phyloP scores from a whole-genome alignment of 352 stramenopile species.

The Peronospora tabacina region DNA sequence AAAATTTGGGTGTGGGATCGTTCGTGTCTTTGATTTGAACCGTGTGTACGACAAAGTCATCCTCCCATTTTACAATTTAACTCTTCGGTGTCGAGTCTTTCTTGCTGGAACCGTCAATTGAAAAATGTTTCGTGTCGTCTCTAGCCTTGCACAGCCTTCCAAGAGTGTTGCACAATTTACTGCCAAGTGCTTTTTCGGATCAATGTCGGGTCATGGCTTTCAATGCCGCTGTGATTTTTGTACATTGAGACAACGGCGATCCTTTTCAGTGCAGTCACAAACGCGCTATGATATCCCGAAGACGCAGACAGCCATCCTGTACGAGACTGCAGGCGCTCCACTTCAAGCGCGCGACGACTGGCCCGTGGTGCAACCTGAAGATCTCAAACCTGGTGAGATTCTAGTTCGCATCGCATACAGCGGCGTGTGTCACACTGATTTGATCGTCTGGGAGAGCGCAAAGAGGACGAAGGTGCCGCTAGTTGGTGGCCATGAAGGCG shows the following conservation, averaged over 20 bases:
- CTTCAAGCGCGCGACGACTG: conserved; percentile 40
- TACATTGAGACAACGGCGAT: too few species aligned
- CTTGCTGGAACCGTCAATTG: too few species aligned
- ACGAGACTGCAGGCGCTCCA: conserved; percentile 32
- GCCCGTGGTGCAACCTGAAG: conserved; percentile 33
- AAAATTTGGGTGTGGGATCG: too few species aligned
- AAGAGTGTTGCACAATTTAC: conserved; percentile 7
- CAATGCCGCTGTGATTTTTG: not conserved
- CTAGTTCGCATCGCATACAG: conserved; percentile 42
- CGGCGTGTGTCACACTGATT: conserved; percentile 43
- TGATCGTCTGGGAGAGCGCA: conserved; percentile 38
- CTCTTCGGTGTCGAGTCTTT: too few species aligned
- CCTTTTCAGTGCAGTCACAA: conserved; percentile 26
- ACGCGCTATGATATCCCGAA: conserved; percentile 36
- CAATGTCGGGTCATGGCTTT: not conserved
- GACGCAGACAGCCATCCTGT: conserved; percentile 41
- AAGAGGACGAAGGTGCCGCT: conserved; percentile 30
- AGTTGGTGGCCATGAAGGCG: conserved; percentile 49
- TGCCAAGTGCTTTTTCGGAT: conserved; percentile 15
- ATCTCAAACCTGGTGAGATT: conserved; percentile 39
- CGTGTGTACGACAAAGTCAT: too few species aligned
- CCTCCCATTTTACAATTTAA: too few species aligned
- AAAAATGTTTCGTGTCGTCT: conserved; percentile 20
- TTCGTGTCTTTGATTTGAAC: too few species aligned
- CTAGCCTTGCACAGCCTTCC: conserved; percentile 17